Evolutionary conservation across 805 yeast genomes (phyloP).

Genomic region (Ogataea degrootiae): DNA sequence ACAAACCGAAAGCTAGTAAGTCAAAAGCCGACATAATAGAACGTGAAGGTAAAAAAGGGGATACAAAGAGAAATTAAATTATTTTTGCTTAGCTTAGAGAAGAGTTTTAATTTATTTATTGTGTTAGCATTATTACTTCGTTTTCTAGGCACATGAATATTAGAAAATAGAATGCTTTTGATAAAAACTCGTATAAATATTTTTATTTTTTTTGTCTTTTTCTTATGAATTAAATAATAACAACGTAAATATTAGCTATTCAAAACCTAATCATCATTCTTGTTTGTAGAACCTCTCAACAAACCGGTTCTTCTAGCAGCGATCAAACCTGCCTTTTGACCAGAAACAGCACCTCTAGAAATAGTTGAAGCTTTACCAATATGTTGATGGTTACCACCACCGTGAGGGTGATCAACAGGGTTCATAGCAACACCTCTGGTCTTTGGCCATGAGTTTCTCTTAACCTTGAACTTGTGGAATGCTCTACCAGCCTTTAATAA

Average conservation of each 20-base stretch:
- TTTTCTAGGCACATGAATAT: not conserved
- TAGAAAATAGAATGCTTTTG: not conserved
- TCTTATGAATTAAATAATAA: not conserved
- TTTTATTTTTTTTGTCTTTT: slow-evolving; percentile 1
- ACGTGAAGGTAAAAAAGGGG: too few species aligned
- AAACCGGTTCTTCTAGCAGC: slow-evolving; percentile 99
- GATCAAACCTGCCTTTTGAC: slow-evolving; percentile 99
- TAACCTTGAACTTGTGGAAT: slow-evolving; percentile 98
- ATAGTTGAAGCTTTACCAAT: slow-evolving; percentile 99
- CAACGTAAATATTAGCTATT: not conserved
- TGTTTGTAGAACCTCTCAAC: slow-evolving; percentile 96
- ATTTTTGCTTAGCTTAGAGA: too few species aligned
- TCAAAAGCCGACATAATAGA: too few species aligned
- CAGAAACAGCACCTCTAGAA: slow-evolving; percentile 98
- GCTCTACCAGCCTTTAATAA: slow-evolving; percentile 99
- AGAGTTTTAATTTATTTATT: not conserved
- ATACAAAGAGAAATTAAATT: too few species aligned
- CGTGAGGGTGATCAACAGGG: slow-evolving; percentile 99
- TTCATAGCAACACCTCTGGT: slow-evolving; percentile 99
- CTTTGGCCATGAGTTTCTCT: slow-evolving; percentile 99
- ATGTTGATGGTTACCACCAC: slow-evolving; percentile 99
- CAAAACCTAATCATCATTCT: slow-evolving; percentile 28
- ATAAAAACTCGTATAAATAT: slow-evolving; percentile 3
- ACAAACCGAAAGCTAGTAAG: too few species aligned
- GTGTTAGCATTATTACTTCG: not conserved